Evolutionary conservation across 2,329 filamentous ascomycete genomes (phyloP).

Genomic region (Venturia effusa): DNA sequence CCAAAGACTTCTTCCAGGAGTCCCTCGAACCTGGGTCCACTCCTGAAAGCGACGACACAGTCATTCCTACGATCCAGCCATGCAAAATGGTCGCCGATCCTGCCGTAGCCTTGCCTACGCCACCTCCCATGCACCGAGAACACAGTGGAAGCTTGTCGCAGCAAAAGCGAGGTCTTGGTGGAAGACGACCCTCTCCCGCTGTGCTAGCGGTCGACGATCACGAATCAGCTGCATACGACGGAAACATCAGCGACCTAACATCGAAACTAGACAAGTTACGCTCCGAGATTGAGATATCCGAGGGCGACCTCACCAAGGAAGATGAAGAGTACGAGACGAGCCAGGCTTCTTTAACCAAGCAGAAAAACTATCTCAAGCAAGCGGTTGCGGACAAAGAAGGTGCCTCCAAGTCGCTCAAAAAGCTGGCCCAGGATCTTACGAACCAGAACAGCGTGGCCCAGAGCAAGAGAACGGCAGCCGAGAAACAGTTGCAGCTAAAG

Average conservation of each 20-base stretch:
- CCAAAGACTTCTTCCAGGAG: constrained; percentile 36
- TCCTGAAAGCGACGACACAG: constrained; percentile 24
- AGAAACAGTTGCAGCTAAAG: constrained; percentile 59
- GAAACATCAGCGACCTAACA: constrained; percentile 45
- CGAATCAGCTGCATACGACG: constrained; percentile 23
- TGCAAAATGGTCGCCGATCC: constrained; percentile 48
- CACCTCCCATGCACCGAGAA: constrained; percentile 55
- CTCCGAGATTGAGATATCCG: constrained; percentile 71
- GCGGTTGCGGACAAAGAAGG: constrained; percentile 84
- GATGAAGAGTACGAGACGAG: constrained; percentile 39
- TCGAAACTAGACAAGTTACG: constrained; percentile 70
- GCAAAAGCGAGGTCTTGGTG: constrained; percentile 54
- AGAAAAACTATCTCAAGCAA: constrained; percentile 68
- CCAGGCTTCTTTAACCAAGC: constrained; percentile 49
- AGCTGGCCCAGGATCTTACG: constrained; percentile 69
- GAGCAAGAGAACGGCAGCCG: constrained; percentile 66
- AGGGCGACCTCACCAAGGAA: constrained; percentile 55
- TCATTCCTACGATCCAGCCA: constrained; percentile 40
- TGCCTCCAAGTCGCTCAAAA: constrained; percentile 71
- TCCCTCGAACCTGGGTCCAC: constrained; percentile 35
- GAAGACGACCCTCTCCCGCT: constrained; percentile 65
- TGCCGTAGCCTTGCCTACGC: constrained; percentile 49
- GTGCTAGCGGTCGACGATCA: constrained; percentile 25
- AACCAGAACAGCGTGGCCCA: constrained; percentile 72
- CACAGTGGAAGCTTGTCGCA: constrained; percentile 43